phyloP scores from a whole-genome alignment of 352 stramenopile genomes.

The Proteromonas lacertae region DNA sequence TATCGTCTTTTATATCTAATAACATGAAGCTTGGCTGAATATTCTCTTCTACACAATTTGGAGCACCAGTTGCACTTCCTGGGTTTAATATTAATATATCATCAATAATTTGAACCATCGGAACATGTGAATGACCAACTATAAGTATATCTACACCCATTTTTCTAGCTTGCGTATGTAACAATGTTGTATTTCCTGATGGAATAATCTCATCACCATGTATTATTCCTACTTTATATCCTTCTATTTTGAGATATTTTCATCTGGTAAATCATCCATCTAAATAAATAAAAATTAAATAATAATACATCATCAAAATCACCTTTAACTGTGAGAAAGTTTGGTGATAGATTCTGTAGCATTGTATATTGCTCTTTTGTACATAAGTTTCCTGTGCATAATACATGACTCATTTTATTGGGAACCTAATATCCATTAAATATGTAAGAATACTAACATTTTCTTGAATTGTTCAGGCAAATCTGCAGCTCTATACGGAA shows the following conservation, averaged over 20 bases:
- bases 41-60: slow-evolving; percentile 20
- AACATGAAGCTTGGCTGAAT: slow-evolving; percentile 70
- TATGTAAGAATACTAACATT: slow-evolving; percentile 77
- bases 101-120: slow-evolving; percentile 50
- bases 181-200: slow-evolving; percentile 13
- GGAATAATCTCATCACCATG: slow-evolving; percentile 71
- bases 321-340: slow-evolving; percentile 70
- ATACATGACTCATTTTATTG: slow-evolving; percentile 9
- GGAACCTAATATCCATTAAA: slow-evolving; percentile 15
- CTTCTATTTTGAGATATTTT: slow-evolving; percentile 65
- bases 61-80: slow-evolving; percentile 66
- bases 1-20: slow-evolving; percentile 72
- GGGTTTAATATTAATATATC: slow-evolving; percentile 87
- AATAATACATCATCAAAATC: slow-evolving; percentile 50
- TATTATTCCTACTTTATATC: slow-evolving; percentile 79
- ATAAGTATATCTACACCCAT: slow-evolving; percentile 89
- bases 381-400: slow-evolving; percentile 86
- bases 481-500: slow-evolving; percentile 50
- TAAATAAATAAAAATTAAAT: slow-evolving; percentile 5
- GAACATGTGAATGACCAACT: slow-evolving; percentile 66
- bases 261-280: slow-evolving; percentile 50
- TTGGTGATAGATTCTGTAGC: slow-evolving; percentile 55
- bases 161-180: slow-evolving; percentile 46
- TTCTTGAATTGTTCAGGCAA: slow-evolving; percentile 84
- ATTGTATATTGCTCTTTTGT: slow-evolving; percentile 72